Conservation (phyloP, 108 stramenopile genomes). For the Nitzschia sp. region DNA sequence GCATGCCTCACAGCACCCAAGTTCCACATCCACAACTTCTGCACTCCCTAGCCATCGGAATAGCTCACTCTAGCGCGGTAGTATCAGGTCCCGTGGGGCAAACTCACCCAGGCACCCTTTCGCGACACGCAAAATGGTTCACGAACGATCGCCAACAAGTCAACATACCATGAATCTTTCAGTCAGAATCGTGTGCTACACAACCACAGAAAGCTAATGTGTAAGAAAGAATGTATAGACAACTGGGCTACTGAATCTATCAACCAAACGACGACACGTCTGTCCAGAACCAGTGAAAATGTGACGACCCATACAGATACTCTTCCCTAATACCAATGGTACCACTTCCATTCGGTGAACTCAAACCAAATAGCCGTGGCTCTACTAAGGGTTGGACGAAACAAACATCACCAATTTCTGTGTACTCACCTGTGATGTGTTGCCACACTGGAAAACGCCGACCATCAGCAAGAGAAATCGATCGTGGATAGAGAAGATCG, state of each 20-base stretch:
- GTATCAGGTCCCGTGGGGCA: conserved; percentile 33
- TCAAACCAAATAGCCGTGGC: conserved; percentile 7
- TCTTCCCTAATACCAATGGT: conserved; percentile 11
- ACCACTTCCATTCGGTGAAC: conserved; percentile 5
- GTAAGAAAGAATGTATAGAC: conserved; percentile 7
- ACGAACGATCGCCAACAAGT: neutral
- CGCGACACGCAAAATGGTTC: conserved; percentile 17
- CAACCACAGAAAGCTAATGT: neutral
- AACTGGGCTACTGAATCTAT: conserved; percentile 23
- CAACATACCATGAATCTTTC: neutral
- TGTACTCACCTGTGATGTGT: neutral
- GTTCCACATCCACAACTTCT: neutral
- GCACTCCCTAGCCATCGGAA: neutral
- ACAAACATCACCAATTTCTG: neutral
- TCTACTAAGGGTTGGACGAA: conserved; percentile 6
- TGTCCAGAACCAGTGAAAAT: conserved; percentile 22
- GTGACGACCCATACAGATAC: conserved; percentile 7
- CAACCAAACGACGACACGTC: neutral
- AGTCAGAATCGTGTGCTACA: neutral
- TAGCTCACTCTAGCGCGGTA: conserved; percentile 29
- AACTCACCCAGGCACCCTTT: conserved; percentile 31
- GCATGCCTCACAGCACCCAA: neutral
- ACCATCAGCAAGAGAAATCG: too few relatives aligned
- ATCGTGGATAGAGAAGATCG: too few relatives aligned
- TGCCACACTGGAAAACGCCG: too few relatives aligned